Base-by-base conservation (phyloP, 768 basidiomycete genomes). In the Mycena rebaudengoi region DNA sequence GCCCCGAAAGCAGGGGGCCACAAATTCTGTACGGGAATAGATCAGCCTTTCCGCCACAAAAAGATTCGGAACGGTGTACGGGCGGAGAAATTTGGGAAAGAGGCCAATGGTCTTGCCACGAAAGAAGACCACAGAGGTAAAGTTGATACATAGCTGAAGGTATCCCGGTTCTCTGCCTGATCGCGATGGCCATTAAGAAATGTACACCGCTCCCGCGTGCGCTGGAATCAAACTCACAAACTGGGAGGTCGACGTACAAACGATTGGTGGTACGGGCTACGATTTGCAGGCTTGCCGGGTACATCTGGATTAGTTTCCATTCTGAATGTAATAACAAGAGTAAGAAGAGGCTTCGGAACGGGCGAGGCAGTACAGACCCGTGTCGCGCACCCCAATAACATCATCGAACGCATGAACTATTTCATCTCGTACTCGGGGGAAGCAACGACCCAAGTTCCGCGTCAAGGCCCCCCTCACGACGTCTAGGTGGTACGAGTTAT, bases 351-450 rank as follows among this genome's bases (percentile, higher is more conserved):
- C n/a, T n/a, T n/a, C n/a, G n/a, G n/a, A n/a, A n/a, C n/a, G n/a
- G n/a, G n/a, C n/a, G n/a, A n/a, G n/a, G n/a, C n/a, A n/a, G 35
- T 10, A 37, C 18, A 18, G 35, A 44, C 43, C 43, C 21, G 11
- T 23, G 21, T 44, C 43, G 8, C 21, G 12, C 8, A 44, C 12
- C 20, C 12, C 43, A 7, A 46, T 20, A 30, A 44, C 50, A 28
- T 64, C 56, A 6, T 41, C 44, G 43, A 64, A 63, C 11, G 62
- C 46, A 39, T 33, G 28, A 20, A 30, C n/a, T 25, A 64, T 59
- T 33, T 67, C 66, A 37, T 67, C 62, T 21, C 49, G 23, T 26
- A 64, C 25, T 25, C 59, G 56, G n/a, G 56, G 43, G 35, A 64
- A 64, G 20, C 20, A 14, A 2, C 50, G 44, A 4, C 7, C 62